Percentiles rank a stretch among this genome's conserved stretches.
Conservation (phyloP, 2,329 filamentous ascomycete genomes). For the Exophiala calicioides region DNA sequence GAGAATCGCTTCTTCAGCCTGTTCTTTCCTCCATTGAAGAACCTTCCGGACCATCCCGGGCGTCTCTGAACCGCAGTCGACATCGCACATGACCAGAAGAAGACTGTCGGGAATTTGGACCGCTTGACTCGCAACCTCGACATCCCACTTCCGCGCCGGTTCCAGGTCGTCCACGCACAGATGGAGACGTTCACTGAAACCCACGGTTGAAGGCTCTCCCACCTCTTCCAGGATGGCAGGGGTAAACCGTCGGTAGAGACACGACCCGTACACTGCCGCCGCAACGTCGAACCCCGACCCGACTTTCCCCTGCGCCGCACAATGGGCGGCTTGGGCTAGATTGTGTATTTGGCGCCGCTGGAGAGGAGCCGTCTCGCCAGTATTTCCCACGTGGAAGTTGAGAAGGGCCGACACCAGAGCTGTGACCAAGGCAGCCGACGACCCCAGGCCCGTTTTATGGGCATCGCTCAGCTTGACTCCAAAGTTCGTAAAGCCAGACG, state of each 20-base stretch:
- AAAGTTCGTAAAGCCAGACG: constrained; percentile 69
- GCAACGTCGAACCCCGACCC: constrained; percentile 96
- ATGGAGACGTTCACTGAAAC: constrained; percentile 68
- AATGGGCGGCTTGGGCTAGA: constrained; percentile 89
- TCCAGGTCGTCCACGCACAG: constrained; percentile 64
- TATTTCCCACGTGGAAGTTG: constrained; percentile 49
- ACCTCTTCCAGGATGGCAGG: constrained; percentile 69
- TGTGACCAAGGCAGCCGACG: constrained; percentile 90
- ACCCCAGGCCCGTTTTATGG: constrained; percentile 94
- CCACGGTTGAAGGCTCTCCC: constrained; percentile 64
- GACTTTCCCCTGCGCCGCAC: constrained; percentile 93
- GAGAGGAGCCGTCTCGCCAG: neutral
- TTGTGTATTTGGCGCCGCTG: constrained; percentile 66
- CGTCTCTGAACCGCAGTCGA: constrained; percentile 90
- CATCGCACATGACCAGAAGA: constrained; percentile 88
- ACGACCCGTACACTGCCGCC: constrained; percentile 87
- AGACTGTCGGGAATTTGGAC: constrained; percentile 72
- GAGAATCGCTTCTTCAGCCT: constrained; percentile 62
- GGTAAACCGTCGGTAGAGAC: constrained; percentile 88
- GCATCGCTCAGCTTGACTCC: constrained; percentile 72
- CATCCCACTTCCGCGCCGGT: constrained; percentile 68
- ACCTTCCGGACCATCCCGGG: constrained; percentile 95
- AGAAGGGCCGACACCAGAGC: constrained; percentile 77
- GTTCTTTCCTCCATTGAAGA: constrained; percentile 72
- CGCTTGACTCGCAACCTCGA: constrained; percentile 68